Evolutionary conservation across 768 basidiomycete genomes (phyloP).

Genomic region (Pulveroboletus sp.): DNA sequence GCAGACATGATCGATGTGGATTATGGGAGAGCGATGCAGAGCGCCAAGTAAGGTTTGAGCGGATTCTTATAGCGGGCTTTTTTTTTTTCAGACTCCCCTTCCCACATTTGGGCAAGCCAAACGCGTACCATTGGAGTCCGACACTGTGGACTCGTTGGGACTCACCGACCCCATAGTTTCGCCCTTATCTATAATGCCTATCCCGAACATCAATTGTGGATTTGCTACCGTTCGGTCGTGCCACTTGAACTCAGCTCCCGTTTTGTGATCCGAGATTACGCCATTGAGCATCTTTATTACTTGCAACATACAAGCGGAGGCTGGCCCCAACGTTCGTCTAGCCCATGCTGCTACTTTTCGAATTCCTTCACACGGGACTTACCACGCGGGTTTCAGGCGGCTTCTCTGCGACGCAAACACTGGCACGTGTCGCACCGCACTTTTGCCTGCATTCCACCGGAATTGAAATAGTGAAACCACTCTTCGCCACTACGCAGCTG

Average conservation of each 20-base stretch:
- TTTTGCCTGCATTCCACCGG: neutral
- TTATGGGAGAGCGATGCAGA: slow-evolving; percentile 13
- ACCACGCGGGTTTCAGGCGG: neutral
- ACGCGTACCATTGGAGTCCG: slow-evolving; percentile 17
- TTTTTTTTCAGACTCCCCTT: slow-evolving; percentile 33
- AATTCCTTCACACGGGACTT: neutral
- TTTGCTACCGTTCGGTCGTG: too few relatives aligned
- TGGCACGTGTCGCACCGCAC: neutral
- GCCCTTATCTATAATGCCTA: slow-evolving; percentile 12
- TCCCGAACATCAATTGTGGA: neutral
- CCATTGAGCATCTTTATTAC: neutral
- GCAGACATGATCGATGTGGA: slow-evolving; percentile 25
- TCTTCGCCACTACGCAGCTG: neutral
- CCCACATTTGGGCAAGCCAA: slow-evolving; percentile 25
- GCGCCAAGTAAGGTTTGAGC: slow-evolving; percentile 15
- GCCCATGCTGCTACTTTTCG: neutral
- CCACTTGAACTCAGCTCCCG: neutral
- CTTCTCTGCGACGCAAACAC: neutral
- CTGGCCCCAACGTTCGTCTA: neutral
- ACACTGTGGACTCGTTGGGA: neutral
- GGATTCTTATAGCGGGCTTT: slow-evolving; percentile 26
- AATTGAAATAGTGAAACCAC: neutral
- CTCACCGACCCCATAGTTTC: neutral
- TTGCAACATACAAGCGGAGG: neutral
- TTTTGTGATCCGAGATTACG: neutral